A percentile compares a stretch with the other conserved stretches of the same genome.
Evolutionary conservation across 495 filamentous ascomycete species (phyloP).

Genomic region (Aspergillus panamensis): DNA sequence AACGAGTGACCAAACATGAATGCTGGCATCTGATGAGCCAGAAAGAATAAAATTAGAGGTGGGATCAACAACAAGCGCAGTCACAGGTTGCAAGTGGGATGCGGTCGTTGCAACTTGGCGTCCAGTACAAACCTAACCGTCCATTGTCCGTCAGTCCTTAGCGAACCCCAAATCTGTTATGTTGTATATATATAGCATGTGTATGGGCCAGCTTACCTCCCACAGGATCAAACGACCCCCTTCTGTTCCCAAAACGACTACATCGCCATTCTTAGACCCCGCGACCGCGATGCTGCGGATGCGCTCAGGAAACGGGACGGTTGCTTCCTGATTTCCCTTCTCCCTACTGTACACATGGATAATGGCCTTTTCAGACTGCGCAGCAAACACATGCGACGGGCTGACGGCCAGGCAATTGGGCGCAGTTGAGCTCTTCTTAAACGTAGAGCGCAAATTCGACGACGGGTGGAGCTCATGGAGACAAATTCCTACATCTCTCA

Average conservation of each 20-base stretch:
- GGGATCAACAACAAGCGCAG: conserved; percentile 66
- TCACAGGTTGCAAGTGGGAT: conserved; percentile 82
- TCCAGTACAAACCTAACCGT: conserved; percentile 71
- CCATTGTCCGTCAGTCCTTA: background rate
- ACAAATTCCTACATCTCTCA: conserved; percentile 80
- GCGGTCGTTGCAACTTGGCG: conserved; percentile 82
- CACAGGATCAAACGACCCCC: conserved; percentile 84
- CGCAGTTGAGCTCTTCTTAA: conserved; percentile 88
- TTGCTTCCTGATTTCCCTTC: conserved; percentile 79
- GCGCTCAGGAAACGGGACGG: conserved; percentile 80
- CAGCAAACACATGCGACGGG: conserved; percentile 82
- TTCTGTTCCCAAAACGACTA: conserved; percentile 79
- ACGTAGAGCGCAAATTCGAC: conserved; percentile 63
- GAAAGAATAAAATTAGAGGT: conserved; percentile 78
- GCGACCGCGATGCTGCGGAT: conserved; percentile 68
- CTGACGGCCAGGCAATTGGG: conserved; percentile 77
- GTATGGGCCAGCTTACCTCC: conserved; percentile 62
- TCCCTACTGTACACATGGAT: conserved; percentile 85
- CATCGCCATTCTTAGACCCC: conserved; percentile 56
- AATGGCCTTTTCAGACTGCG: conserved; percentile 84
- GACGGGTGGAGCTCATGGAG: conserved; percentile 76
- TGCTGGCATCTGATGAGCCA: conserved; percentile 81
- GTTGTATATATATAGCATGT: background rate
- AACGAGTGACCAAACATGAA: conserved; percentile 84
- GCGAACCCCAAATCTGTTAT: background rate